A percentile compares a stretch with the other conserved stretches of the same genome.
These are phyloP conservation scores for Ganoderma lucidum DNA, from an alignment of 1,284 basidiomycete species.

Conservation along the genomic window DNA sequence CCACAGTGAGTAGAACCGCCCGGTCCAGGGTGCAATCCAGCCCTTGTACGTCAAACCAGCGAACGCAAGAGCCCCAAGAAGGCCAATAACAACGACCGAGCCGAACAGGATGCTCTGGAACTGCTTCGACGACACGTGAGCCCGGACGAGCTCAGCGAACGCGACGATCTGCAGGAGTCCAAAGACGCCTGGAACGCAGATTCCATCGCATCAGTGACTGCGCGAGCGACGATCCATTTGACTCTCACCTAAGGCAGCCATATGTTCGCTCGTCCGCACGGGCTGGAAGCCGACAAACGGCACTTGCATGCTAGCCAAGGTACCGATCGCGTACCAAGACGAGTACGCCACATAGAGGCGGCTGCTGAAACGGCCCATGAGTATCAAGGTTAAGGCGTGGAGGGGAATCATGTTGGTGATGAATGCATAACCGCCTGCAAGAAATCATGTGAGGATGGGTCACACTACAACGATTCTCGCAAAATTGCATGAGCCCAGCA, in stretches of 20 bases:
- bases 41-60: slow-evolving; percentile 90
- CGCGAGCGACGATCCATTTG: slow-evolving; percentile 10
- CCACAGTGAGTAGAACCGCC: slow-evolving; percentile 99
- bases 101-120: slow-evolving; percentile 86
- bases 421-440: slow-evolving; percentile 93
- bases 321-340: slow-evolving; percentile 98
- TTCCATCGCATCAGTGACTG: slow-evolving; percentile 15
- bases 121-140: slow-evolving; percentile 92
- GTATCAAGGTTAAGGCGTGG: slow-evolving; percentile 90
- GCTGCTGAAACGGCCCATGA: slow-evolving; percentile 97
- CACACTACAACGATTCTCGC: slow-evolving; percentile 1
- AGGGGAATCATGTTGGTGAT: slow-evolving; percentile 99
- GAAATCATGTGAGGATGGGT: slow-evolving; percentile 9
- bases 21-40: slow-evolving; percentile 99
- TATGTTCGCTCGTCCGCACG: slow-evolving; percentile 97
- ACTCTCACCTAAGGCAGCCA: slow-evolving; percentile 89
- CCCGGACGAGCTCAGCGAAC: slow-evolving; percentile 90
- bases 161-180: slow-evolving; percentile 97
- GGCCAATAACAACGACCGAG: slow-evolving; percentile 73
- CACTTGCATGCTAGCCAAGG: slow-evolving; percentile 98
- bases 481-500: not conserved
- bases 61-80: slow-evolving; percentile 80
- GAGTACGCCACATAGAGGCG: slow-evolving; percentile 97
- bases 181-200: slow-evolving; percentile 76
- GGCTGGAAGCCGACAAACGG: slow-evolving; percentile 99